phyloP scores from a whole-genome alignment of 1,139 yeast species.

The Candida sp. region DNA sequence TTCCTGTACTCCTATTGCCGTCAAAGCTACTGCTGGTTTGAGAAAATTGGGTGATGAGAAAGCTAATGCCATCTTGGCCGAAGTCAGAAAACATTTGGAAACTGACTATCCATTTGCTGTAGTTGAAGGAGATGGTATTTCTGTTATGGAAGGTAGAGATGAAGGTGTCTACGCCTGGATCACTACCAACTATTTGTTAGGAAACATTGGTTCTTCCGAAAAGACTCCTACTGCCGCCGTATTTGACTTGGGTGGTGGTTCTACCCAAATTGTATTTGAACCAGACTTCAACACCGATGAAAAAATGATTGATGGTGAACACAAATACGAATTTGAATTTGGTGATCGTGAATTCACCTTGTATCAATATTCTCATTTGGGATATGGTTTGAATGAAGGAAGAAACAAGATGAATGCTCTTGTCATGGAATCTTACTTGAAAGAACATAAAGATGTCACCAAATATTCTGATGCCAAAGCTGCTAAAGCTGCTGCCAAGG shows the following conservation, averaged over 20 bases:
- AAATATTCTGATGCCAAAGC: conserved; percentile 23
- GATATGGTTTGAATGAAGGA: conserved; percentile 94
- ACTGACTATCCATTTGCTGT: conserved; percentile 87
- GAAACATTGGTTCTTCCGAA: conserved; percentile 79
- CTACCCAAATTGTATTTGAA: conserved; percentile 97
- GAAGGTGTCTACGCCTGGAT: conserved; percentile 99
- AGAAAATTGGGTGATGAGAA: conserved; percentile 79
- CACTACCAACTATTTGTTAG: conserved; percentile 87
- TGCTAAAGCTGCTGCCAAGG: conserved; percentile 35
- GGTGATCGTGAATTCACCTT: conserved; percentile 80
- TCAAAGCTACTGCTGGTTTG: conserved; percentile 97
- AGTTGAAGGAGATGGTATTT: conserved; percentile 77
- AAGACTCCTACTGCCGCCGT: conserved; percentile 89
- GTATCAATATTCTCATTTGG: conserved; percentile 93
- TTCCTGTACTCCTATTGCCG: conserved; percentile 87
- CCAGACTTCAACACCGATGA: conserved; percentile 59
- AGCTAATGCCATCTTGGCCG: conserved; percentile 63
- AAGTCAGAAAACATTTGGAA: conserved; percentile 74
- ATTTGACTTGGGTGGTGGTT: conserved; percentile 97
- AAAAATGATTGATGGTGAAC: conserved; percentile 80
- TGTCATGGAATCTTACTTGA: conserved; percentile 49
- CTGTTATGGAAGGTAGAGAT: conserved; percentile 93
- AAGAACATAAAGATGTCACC: conserved; percentile 22
- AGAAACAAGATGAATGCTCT: conserved; percentile 73
- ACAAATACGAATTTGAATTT: conserved; percentile 73